A percentile compares a stretch with the other conserved stretches of the same genome.
phyloP scores from a whole-genome alignment of 371 early-diverging fungal genomes.

The Zychaea mexicana region DNA sequence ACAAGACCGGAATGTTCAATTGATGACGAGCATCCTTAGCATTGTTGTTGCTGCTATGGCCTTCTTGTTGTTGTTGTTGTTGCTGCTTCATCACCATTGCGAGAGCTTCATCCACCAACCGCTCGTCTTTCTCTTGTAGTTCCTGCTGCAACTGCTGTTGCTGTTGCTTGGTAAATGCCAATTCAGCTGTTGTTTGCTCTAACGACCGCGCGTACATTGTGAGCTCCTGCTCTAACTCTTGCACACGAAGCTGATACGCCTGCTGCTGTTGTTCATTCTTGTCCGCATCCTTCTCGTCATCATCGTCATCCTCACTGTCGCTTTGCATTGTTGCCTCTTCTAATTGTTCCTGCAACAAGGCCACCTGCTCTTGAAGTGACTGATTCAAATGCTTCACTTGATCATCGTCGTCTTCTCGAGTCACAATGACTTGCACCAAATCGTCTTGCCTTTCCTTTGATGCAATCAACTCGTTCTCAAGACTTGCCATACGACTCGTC shows the following conservation, averaged over 20 bases:
- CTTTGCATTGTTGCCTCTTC: neutral
- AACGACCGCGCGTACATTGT: neutral
- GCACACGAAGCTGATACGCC: neutral
- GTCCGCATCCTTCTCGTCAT: neutral
- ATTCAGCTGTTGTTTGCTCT: neutral
- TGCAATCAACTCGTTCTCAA: constrained; percentile 2
- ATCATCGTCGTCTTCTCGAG: neutral
- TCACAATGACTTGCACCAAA: neutral
- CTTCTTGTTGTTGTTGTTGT: neutral
- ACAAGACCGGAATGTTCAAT: neutral
- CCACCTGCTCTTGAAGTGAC: neutral
- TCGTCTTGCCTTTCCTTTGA: neutral
- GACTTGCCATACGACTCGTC: constrained; percentile 9
- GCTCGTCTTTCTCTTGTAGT: too few species aligned
- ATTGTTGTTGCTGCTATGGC: neutral
- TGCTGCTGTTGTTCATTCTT: neutral
- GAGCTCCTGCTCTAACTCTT: neutral
- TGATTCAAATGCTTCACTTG: neutral
- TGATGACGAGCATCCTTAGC: neutral
- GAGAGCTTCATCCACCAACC: too few species aligned
- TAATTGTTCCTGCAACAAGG: neutral
- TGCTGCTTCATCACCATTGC: neutral
- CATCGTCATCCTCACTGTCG: neutral
- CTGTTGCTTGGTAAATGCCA: too few species aligned
- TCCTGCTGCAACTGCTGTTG: neutral